Conservation (phyloP, 2,329 filamentous ascomycete species). For the Neonectria hederae region DNA sequence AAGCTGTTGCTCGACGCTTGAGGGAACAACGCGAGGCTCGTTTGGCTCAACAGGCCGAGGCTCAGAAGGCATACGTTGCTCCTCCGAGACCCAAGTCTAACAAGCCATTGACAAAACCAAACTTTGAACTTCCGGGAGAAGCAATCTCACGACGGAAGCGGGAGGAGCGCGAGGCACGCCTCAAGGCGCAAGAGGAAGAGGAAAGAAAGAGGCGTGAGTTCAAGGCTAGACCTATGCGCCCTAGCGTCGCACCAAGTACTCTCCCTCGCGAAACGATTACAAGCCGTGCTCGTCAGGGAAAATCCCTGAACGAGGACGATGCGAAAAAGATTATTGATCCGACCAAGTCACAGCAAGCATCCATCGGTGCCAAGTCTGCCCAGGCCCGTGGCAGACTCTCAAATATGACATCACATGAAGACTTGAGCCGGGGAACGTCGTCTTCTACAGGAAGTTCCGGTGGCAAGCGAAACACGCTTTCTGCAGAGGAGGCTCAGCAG, state of each 20-base stretch:
- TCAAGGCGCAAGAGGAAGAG: conserved; percentile 68
- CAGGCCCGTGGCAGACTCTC: conserved; percentile 43
- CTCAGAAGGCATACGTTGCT: conserved; percentile 48
- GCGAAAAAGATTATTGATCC: conserved; percentile 27
- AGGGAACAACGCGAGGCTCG: conserved; percentile 69
- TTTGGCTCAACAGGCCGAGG: conserved; percentile 48
- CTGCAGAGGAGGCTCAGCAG: conserved; percentile 59
- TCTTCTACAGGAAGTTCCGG: conserved; percentile 56
- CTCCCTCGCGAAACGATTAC: conserved; percentile 66
- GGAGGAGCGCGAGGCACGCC: conserved; percentile 64
- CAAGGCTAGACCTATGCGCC: conserved; percentile 67
- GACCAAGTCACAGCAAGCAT: conserved; percentile 39
- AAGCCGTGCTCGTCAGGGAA: conserved; percentile 65
- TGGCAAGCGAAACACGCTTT: conserved; percentile 59
- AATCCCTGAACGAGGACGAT: conserved; percentile 45
- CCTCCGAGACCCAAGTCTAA: conserved; percentile 59
- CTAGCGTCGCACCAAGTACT: conserved; percentile 52
- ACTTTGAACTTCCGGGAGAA: conserved; percentile 72
- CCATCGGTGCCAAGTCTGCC: conserved; percentile 30
- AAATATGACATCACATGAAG: conserved; percentile 34
- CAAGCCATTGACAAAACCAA: conserved; percentile 63
- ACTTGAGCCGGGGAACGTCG: conserved; percentile 54
- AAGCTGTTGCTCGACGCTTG: conserved; percentile 65
- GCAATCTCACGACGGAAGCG: conserved; percentile 65
- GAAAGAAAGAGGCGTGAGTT: conserved; percentile 69